Base-by-base conservation (phyloP, 2,329 filamentous ascomycete species). In the Ascochyta pisi region DNA sequence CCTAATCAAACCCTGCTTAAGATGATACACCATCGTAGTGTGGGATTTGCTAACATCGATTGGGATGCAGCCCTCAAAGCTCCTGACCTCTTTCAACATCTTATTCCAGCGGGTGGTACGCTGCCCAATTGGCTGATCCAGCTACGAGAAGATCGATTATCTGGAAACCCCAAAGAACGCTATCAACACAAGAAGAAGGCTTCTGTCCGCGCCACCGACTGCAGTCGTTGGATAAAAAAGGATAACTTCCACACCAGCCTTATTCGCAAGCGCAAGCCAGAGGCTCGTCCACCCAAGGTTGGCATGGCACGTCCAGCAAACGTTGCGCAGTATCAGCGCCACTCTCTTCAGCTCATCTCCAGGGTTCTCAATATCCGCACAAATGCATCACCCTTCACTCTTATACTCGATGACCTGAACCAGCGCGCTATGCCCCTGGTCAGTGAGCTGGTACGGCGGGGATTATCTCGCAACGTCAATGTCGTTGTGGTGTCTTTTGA, bases 371-470 rank as follows among this genome's bases (percentile, higher is more conserved):
- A 88, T 69, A 81, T 91, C 52, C 85, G 91, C 60, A 90, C 95
- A 74, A 87, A 86, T 53, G 87, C 89, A 13, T 96, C 92, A 44
- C 94, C 94, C 3, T 86, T 98, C 68, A 97, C 93, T 0, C 80
- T 98, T 24, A 77, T 97, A 3, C 82, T 96, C 53, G 94, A 98
- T 75, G 91, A 84, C 31, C 81, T 97, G 27, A 92, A 96, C 77
- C 92, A 96, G 77, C 86, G 88, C 24, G 90, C 87, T 6, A 82
- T 81, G 27, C 87, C 88, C 0, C 77, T 96, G 4, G 62, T 94
- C 2, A 78, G 80, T 16, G 92, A 96, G 75, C 91, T 94, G 75
- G 85, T 90, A 50, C 80, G 82, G 42, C 84, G 93, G 66, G 91
- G 90, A 5, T 27, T 70, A 16, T 71, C 66, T 15, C 64, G 68